Conservation (phyloP, 129 eudicot species). For the Centella asiatica region DNA sequence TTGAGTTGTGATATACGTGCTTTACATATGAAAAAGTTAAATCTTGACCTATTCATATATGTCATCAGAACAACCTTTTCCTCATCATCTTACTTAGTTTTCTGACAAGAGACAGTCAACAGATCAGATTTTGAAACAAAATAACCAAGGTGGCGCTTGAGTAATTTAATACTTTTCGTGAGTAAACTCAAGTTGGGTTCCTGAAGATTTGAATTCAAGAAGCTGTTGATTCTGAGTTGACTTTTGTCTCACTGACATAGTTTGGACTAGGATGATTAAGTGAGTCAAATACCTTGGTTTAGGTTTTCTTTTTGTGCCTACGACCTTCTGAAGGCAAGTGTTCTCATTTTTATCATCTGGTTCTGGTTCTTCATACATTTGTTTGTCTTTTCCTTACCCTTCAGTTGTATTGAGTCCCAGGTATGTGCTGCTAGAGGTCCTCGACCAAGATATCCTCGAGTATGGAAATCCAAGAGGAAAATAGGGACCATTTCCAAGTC, state of each 20-base stretch:
- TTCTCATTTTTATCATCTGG: neutral
- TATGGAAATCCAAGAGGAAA: conserved; percentile 65
- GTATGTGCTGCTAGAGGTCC: conserved; percentile 95
- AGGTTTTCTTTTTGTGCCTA: neutral
- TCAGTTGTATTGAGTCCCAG: conserved; percentile 28
- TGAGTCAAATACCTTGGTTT: neutral
- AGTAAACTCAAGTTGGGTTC: neutral
- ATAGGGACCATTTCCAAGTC: conserved; percentile 89
- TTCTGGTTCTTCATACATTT: neutral
- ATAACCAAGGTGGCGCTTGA: too few relatives aligned
- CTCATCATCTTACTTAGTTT: neutral
- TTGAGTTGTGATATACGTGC: too few relatives aligned
- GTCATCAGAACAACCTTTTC: neutral
- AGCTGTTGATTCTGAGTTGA: too few relatives aligned
- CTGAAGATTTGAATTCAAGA: neutral
- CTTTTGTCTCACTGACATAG: too few relatives aligned
- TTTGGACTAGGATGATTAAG: neutral
- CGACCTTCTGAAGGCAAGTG: neutral
- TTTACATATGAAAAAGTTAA: neutral
- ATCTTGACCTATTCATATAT: neutral
- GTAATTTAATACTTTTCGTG: neutral
- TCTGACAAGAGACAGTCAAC: neutral
- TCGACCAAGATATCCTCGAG: conserved; percentile 93
- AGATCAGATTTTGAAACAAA: neutral
- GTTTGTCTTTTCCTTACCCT: neutral